A percentile compares a stretch with the other conserved stretches of the same genome.
These are phyloP conservation scores for Gossypium longicalyx DNA, from an alignment of 345 rosid genomes.

Conservation along the genomic window DNA sequence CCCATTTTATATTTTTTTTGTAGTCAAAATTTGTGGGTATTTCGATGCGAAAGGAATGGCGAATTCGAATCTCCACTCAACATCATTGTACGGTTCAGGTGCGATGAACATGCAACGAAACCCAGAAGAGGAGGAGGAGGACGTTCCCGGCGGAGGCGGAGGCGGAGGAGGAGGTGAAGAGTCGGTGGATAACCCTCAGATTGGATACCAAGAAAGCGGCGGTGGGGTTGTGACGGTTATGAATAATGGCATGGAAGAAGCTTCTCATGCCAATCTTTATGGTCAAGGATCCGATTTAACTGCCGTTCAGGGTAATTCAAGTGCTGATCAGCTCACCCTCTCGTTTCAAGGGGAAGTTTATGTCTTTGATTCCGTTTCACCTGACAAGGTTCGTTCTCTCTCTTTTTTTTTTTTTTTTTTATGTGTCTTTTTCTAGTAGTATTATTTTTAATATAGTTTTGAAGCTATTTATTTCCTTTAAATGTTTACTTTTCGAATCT, in stretches of 20 bases:
- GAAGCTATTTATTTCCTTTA: neutral
- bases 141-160: slow-evolving; percentile 19
- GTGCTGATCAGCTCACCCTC: slow-evolving; percentile 38
- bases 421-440: neutral
- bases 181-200: slow-evolving; percentile 31
- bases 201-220: slow-evolving; percentile 24
- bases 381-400: slow-evolving; percentile 33
- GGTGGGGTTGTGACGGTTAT: slow-evolving; percentile 7
- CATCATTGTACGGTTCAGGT: slow-evolving; percentile 19
- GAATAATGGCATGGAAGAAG: slow-evolving; percentile 21
- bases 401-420: neutral
- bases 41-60: slow-evolving; percentile 18
- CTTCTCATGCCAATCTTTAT: slow-evolving; percentile 17
- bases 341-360: slow-evolving; percentile 52
- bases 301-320: slow-evolving; percentile 16
- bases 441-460: neutral
- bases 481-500: neutral
- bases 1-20: neutral
- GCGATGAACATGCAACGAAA: slow-evolving; percentile 20
- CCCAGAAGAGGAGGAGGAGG: slow-evolving; percentile 22
- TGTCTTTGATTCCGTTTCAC: slow-evolving; percentile 43
- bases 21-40: neutral
- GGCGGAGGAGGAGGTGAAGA: slow-evolving; percentile 35
- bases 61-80: slow-evolving; percentile 18
- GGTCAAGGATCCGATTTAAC: slow-evolving; percentile 19